A percentile compares a stretch with the other conserved stretches of the same genome.
phyloP scores from a whole-genome alignment of 1,139 yeast species.

The Kluyveromyces sp. region DNA sequence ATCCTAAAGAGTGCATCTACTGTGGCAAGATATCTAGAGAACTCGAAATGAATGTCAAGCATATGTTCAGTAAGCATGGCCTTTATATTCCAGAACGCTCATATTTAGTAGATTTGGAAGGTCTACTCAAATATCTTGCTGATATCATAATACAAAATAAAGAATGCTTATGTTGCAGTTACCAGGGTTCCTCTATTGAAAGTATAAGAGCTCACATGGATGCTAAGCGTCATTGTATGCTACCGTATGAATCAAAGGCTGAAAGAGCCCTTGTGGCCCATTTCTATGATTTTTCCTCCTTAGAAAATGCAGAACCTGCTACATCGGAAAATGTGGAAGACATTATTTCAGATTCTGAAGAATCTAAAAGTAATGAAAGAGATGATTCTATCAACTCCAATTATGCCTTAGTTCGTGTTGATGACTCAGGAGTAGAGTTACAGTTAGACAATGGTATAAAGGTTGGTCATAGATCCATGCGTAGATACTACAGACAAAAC shows the following conservation, averaged over 20 bases:
- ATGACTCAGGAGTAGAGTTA: conserved; percentile 48
- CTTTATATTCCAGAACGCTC: conserved; percentile 77
- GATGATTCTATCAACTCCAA: conserved; percentile 27
- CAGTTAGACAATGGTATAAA: conserved; percentile 56
- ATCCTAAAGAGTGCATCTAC: conserved; percentile 36
- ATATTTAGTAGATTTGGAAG: conserved; percentile 60
- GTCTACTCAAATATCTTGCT: conserved; percentile 65
- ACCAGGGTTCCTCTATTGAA: conserved; percentile 74
- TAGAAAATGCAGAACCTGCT: conserved; percentile 36
- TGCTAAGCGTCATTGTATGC: conserved; percentile 75
- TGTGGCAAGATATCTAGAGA: conserved; percentile 36
- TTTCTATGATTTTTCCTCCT: conserved; percentile 76
- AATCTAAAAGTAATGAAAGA: conserved; percentile 33
- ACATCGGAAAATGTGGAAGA: neutral
- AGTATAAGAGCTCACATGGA: conserved; percentile 88
- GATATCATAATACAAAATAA: conserved; percentile 83
- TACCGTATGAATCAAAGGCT: conserved; percentile 80
- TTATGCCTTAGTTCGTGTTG: conserved; percentile 34
- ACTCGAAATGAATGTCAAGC: conserved; percentile 60
- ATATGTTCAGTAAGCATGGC: conserved; percentile 75
- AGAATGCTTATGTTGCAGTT: conserved; percentile 74
- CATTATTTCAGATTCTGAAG: neutral
- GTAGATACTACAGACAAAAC: conserved; percentile 55
- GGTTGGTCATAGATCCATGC: conserved; percentile 60
- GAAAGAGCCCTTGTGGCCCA: conserved; percentile 75